Evolutionary conservation across 2,329 filamentous ascomycete species (phyloP), one percentile per base, ranked within the genome.

Genomic region (Colletotrichum sp.): DNA sequence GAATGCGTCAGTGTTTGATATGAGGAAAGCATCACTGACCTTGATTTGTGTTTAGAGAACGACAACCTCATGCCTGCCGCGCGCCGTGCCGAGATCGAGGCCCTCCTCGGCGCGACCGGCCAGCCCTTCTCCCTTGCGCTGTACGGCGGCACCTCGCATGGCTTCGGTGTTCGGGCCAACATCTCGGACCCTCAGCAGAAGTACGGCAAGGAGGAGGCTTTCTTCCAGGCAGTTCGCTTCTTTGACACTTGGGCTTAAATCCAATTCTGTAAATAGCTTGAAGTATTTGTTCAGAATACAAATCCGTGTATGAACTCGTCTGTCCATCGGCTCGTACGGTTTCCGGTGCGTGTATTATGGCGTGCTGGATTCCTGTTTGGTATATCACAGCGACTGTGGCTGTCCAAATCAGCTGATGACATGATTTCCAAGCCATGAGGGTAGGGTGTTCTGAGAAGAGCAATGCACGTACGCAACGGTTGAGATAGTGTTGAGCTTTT

Each of bases 181-280:
- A 72, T 89, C 32, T 85, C 85, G 4, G 85, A 88, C 73, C 85
- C 85, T 25, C 78, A 81, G 72, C 85, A 91, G 81, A 91, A 89
- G 84, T 96, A 92, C 82, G 94, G 92, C 36, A 96, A 96, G 88
- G 94, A 96, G 85, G 90, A 92, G 82, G 94, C 95, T 1, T 96
- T 96, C 83, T 85, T 90, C 78, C 94, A 96, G 88, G 94, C 94
- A 30, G 89, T 95, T 68, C 84, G 88, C 74, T 97, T 94, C 94
- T 96, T 96, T 81, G 90, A 94, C 71, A 87, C 92, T 19, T 86
- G 85, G 85, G 67, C 66, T 34, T 76, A 27, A 68, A 19, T 12
- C 6, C 13, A 3, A 12, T 60, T 30, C 27, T 30, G 16, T 60
- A 60, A n/a, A n/a, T 32, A 12, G 16, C 16, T 60, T 30, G 57